These are phyloP conservation scores for Coemansia asiatica DNA, from an alignment of 192 early-diverging fungal genomes.

Conservation along the genomic window DNA sequence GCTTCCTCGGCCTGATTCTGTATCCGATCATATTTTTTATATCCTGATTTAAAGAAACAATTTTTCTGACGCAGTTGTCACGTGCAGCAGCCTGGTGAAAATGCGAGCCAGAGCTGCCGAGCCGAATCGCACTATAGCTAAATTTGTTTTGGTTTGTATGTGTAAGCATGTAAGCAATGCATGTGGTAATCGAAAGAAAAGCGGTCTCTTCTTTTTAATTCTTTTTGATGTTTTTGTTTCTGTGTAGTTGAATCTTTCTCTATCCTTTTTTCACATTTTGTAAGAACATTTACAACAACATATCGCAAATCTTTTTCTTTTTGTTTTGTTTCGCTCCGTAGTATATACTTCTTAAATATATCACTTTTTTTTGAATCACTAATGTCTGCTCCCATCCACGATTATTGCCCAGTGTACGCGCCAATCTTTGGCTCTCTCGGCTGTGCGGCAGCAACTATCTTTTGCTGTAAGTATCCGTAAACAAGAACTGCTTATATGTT, in stretches of 20 bases:
- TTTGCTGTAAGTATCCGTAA: conserved; percentile 68
- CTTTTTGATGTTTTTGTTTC: background rate
- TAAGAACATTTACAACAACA: background rate
- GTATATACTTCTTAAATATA: background rate
- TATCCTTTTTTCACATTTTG: background rate
- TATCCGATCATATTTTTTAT: too few species aligned
- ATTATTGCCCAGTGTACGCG: conserved; percentile 84
- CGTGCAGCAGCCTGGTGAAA: background rate
- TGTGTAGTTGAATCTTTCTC: too few species aligned
- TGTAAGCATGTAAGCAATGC: too few species aligned
- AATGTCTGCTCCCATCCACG: conserved; percentile 52
- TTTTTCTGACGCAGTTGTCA: background rate
- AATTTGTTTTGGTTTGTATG: background rate
- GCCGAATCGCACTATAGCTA: background rate
- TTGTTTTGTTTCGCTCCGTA: background rate
- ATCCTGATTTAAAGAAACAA: too few species aligned
- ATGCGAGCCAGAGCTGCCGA: background rate
- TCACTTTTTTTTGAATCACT: background rate
- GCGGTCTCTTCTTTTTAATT: background rate
- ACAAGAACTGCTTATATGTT: background rate
- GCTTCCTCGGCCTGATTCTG: background rate
- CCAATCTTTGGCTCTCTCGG: conserved; percentile 96
- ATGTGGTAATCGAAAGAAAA: too few species aligned
- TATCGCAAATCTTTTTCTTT: too few species aligned
- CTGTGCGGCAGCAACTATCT: conserved; percentile 87